Evolutionary conservation across 1,284 basidiomycete species (phyloP), one percentile per base, ranked within the genome.

Genomic region (Rhodotorula sp.): DNA sequence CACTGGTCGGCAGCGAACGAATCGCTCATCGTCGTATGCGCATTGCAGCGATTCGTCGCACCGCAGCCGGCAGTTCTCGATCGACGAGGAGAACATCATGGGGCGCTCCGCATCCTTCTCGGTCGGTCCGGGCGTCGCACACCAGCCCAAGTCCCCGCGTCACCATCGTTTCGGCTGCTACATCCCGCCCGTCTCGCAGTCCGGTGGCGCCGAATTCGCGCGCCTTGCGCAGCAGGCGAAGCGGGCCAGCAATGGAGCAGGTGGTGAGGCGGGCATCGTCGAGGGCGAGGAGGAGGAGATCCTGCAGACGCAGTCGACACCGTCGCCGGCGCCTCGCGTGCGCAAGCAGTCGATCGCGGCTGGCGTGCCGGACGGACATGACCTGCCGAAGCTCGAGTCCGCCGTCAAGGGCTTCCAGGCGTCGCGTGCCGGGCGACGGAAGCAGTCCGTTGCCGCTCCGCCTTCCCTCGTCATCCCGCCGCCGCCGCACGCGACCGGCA

Each of bases 1-100:
- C 64, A 13, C n/a, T 48, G 57, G 44, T 27, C 67, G 41, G 3
- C 49, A 45, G 4, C 61, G 55, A 14, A 41, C n/a, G 17, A 44
- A 25, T 16, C 55, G 60, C n/a, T 52, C 61, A 3, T 50, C 61
- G 21, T 68, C 66, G 14, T 55, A 65, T 59, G 68, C 53, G 16
- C 41, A 58, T 14, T 25, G 61, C 1, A n/a, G 42, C 16, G 61
- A 42, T 4, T n/a, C 41, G 9, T 62, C 54, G 17, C 13, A 48
- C 23, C 52, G 59, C 7, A 14, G 58, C 17, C 66, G 70, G 1
- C 70, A 71, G 52, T 68, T 71, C 66, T 71, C 70, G 53, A 67
- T 71, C 54, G 70, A 71, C 25, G 66, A 68, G 25, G 63, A 55
- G 19, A 54, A 55, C 25, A 53, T 62, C 61, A 42, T 58, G 55